Percentiles rank a stretch among this genome's conserved stretches.
phyloP scores from a whole-genome alignment of 2,329 filamentous ascomycete species.

The Fusarium liriodendri region DNA sequence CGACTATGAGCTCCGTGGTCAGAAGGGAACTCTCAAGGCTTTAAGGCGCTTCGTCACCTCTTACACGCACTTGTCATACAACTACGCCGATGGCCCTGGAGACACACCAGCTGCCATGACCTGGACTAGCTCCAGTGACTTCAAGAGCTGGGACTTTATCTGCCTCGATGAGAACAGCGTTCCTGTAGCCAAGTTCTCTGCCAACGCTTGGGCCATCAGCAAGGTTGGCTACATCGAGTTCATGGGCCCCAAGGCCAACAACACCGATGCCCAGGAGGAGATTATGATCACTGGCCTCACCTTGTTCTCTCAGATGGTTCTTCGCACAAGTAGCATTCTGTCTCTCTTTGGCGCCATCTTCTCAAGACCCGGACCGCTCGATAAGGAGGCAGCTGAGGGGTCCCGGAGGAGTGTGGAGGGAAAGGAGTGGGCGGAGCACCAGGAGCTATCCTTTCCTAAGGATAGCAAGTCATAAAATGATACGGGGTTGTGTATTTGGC shows the following conservation, averaged over 20 bases:
- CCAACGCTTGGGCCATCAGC: constrained; percentile 21
- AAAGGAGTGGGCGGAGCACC: not conserved
- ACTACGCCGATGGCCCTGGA: constrained; percentile 18
- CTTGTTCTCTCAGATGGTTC: constrained; percentile 32
- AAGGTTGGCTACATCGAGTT: constrained; percentile 35
- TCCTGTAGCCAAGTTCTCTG: constrained; percentile 36
- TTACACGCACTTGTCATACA: constrained; percentile 37
- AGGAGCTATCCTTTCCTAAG: not conserved
- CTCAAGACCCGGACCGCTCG: constrained; percentile 20
- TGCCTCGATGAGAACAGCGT: constrained; percentile 32
- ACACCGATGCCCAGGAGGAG: constrained; percentile 26
- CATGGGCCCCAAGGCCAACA: constrained; percentile 28
- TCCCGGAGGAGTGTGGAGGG: not conserved
- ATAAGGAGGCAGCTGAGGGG: constrained; percentile 22
- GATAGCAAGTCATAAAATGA: not conserved
- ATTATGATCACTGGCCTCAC: constrained; percentile 33
- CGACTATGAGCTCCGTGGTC: constrained; percentile 34
- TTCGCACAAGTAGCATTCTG: constrained; percentile 23
- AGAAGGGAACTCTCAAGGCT: constrained; percentile 36
- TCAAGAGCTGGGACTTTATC: constrained; percentile 40
- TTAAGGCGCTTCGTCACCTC: constrained; percentile 31
- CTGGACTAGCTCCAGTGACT: constrained; percentile 26
- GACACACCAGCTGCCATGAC: constrained; percentile 29
- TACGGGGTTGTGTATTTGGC: not conserved
- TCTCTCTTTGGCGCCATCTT: constrained; percentile 31